Base-by-base conservation (phyloP, 768 basidiomycete genomes). In the Lactifluus pinguis region DNA sequence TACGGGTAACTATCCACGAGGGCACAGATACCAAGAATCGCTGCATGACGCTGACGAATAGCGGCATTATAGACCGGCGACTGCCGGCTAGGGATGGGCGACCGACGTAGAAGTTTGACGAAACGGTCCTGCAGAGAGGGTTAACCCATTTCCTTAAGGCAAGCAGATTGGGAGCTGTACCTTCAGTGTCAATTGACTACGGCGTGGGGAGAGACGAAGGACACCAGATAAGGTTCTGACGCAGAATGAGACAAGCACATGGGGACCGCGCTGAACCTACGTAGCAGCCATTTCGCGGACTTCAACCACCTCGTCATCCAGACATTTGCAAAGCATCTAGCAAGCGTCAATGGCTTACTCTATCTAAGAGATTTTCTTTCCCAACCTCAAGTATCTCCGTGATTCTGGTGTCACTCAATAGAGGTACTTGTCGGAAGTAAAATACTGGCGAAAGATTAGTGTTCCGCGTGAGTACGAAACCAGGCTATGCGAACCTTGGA, bases 1-100 rank as follows among this genome's bases (percentile, higher is more conserved):
- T 97, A 97, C 0, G 95, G 95, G 71, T 89, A 95, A 59, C 93
- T 95, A 67, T 95, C 91, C 38, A 98, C 83, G 36, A 98, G 76
- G 6, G 95, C 92, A 65, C 91, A 92, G 48, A 95, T 85, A n/a
- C 95, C 95, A 51, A 98, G 79, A 59, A 98, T 89, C 2, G 93
- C 93, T 29, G 91, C 89, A 72, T 97, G 93, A 25, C 90, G 81
- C 69, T 87, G 83, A 30, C 91, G 83, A 14, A 95, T 75, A 7
- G 86, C 82, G 49, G 77, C 76, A 60, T 81, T 85, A 71, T 94
- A 95, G 66, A 77, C 64, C 56, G 84, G 76, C 49, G 87, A 80
- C 57, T 83, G 75, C 30, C 89, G 80, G 44, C 71, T 72, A 0
- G 90, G 90, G 36, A 94, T 78, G 53, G 79, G 79, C 60, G 82